These are phyloP conservation scores for Raphanus hybrid DNA, from an alignment of 441 rosid genomes.

Conservation along the genomic window DNA sequence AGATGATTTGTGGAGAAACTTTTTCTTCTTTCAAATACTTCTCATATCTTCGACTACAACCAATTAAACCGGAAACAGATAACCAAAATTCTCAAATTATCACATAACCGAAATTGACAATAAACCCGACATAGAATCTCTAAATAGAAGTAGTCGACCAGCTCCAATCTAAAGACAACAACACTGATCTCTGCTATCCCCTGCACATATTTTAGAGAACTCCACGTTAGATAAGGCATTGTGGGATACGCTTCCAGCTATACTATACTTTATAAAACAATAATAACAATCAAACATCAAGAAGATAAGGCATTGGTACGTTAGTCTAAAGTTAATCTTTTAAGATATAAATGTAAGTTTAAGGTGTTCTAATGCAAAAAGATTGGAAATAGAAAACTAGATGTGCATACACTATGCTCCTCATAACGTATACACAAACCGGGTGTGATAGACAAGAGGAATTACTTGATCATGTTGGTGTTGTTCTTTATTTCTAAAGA, in stretches of 20 bases:
- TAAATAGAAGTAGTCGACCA: not conserved
- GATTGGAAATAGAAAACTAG: slow-evolving; percentile 29
- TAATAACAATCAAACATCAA: not conserved
- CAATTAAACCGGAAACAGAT: not conserved
- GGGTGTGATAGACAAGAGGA: slow-evolving; percentile 39
- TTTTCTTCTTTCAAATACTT: not conserved
- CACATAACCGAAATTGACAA: slow-evolving; percentile 8
- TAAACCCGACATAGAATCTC: slow-evolving; percentile 17
- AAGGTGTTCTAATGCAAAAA: not conserved
- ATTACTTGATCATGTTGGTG: slow-evolving; percentile 55
- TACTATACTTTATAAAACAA: not conserved
- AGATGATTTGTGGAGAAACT: not conserved
- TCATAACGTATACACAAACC: slow-evolving; percentile 22
- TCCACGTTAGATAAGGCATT: not conserved
- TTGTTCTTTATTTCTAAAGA: slow-evolving; percentile 58
- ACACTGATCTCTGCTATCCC: slow-evolving; percentile 32
- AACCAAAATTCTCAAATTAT: slow-evolving; percentile 1
- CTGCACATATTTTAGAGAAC: slow-evolving; percentile 31
- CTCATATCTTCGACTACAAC: slow-evolving; percentile 6
- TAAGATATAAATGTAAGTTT: not conserved
- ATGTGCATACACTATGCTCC: slow-evolving; percentile 26
- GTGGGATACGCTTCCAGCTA: not conserved
- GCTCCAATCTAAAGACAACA: slow-evolving; percentile 22
- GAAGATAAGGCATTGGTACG: too few species aligned
- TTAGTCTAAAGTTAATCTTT: not conserved